Evolutionary conservation across 345 rosid genomes (phyloP).

Genomic region (Dimocarpus longan): DNA sequence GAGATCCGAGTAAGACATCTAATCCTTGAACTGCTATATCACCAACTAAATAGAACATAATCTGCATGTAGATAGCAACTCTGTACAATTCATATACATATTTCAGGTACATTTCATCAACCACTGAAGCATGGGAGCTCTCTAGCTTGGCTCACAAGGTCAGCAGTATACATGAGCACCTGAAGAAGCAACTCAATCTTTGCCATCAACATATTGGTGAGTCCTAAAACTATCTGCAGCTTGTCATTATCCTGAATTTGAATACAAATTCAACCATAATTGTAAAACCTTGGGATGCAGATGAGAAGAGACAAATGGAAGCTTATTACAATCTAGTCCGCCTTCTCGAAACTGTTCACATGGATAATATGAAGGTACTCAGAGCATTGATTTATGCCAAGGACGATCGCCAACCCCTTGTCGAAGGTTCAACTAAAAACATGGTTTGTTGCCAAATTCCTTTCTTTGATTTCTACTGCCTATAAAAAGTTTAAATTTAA

Average conservation of each 20-base stretch:
- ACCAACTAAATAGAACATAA: not conserved
- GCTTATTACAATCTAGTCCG: constrained; percentile 37
- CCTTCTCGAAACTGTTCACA: constrained; percentile 34
- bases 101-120: constrained; percentile 36
- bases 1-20: constrained; percentile 45
- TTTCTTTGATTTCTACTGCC: not conserved
- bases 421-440: constrained; percentile 30
- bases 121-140: constrained; percentile 52
- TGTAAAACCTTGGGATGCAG: constrained; percentile 27
- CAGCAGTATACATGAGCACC: constrained; percentile 41
- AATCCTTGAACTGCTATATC: not conserved
- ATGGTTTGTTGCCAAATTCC: constrained; percentile 28
- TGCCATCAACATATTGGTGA: constrained; percentile 47
- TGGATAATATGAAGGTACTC: constrained; percentile 48
- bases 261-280: not conserved
- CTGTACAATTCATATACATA: not conserved
- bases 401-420: constrained; percentile 47
- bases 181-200: constrained; percentile 37
- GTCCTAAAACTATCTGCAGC: not conserved
- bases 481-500: not conserved
- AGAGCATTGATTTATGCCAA: constrained; percentile 39
- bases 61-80: not conserved
- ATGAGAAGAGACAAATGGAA: constrained; percentile 44
- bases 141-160: constrained; percentile 51
- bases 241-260: not conserved